These are phyloP conservation scores for Entomortierella beljakovae DNA, from an alignment of 192 early-diverging fungal species.

Conservation along the genomic window DNA sequence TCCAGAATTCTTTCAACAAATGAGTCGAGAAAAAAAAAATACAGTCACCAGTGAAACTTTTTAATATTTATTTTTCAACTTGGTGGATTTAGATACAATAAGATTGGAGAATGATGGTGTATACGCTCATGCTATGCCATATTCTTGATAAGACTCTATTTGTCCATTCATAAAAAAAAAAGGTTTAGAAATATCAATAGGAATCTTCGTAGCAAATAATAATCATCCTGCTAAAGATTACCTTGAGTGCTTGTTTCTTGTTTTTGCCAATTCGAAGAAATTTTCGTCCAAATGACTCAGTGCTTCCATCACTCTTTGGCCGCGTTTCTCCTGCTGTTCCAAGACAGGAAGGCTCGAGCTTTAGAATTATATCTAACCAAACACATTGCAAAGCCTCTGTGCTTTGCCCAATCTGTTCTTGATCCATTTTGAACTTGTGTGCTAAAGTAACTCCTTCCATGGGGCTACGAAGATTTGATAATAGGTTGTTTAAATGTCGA, in stretches of 20 bases:
- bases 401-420: slow-evolving; percentile 5
- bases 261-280: slow-evolving; percentile 11
- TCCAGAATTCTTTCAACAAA: background rate
- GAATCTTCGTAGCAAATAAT: background rate
- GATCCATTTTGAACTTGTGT: slow-evolving; percentile 6
- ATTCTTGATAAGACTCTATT: too few species aligned
- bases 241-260: slow-evolving; percentile 35
- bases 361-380: slow-evolving; percentile 24
- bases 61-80: too few species aligned
- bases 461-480: slow-evolving; percentile 5
- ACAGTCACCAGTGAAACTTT: background rate
- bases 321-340: background rate
- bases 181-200: background rate
- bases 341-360: slow-evolving; percentile 2
- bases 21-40: background rate
- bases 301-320: background rate
- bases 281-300: slow-evolving; percentile 10
- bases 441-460: background rate
- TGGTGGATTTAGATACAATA: too few species aligned
- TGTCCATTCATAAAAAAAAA: background rate
- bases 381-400: slow-evolving; percentile 25
- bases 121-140: too few species aligned
- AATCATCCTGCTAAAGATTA: background rate
- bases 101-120: too few species aligned
- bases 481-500: slow-evolving; percentile 30